Base-by-base conservation (phyloP, 2,329 filamentous ascomycete genomes). In the Beauveria bassiana region DNA sequence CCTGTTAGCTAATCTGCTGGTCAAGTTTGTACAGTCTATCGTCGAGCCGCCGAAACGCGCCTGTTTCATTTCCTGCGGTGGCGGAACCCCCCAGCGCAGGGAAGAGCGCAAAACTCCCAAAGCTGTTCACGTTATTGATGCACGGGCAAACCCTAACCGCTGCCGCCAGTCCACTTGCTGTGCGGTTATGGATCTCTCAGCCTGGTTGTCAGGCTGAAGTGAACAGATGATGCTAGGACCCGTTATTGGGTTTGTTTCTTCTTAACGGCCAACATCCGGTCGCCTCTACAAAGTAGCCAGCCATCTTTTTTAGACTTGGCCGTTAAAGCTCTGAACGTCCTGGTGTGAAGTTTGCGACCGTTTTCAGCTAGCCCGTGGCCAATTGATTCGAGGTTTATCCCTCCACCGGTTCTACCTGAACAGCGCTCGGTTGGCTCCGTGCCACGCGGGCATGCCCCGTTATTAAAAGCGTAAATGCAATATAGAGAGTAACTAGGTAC, bases 361-460 rank as follows among this genome's bases (percentile, higher is more conserved):
- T 16, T 38, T 38, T 38, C 34, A 38, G 34, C 34, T 16, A 16
- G 34, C 34, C 34, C 12, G 14, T 38, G 34, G 14, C 34, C 34
- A 38, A 38, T 38, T 38, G 34, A 38, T 14, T 38, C 34, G 34
- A 16, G 12, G 34, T 38, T 38, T 38, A 16, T 5, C 12, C 34
- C 34, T 38, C 34, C 34, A 38, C 34, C 34, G 34, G 12, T 38
- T 38, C 34, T 38, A 38, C 34, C 34, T 38, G 34, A 38, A 38
- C 6, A 38, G 24, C 54, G 43, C 42, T 57, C 54, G 54, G 54
- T 57, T 57, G 54, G 54, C 54, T 57, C 54, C 54, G 54, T 57
- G 54, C 54, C 28, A 57, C 24, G 26, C 18, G 54, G 26, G 10
- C 28, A 16, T 18, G 54, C n/a, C 31, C 54, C 54, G 26, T 31